Evolutionary conservation across 768 basidiomycete genomes (phyloP).

Genomic region (Russula lepida): DNA sequence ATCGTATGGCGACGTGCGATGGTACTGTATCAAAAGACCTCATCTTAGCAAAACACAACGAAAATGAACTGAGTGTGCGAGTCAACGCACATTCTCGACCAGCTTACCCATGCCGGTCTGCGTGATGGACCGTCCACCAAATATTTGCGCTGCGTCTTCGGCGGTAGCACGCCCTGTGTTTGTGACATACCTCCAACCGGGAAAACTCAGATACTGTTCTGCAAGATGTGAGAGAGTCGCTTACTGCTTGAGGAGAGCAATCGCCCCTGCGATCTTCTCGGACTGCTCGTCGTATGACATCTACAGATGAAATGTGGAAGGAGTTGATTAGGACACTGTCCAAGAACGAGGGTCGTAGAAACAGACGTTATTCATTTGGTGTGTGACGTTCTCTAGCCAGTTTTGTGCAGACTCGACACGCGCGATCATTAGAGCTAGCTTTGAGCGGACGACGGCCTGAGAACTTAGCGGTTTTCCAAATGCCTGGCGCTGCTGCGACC

Average conservation of each 20-base stretch:
- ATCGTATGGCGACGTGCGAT: conserved; percentile 77
- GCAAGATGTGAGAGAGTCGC: conserved; percentile 23
- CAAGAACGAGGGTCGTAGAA: conserved; percentile 18
- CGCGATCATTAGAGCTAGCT: conserved; percentile 85
- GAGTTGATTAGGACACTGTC: too few species aligned
- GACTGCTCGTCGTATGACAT: conserved; percentile 85
- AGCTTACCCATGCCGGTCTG: conserved; percentile 79
- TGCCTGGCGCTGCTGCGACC: conserved; percentile 81
- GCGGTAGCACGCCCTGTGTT: conserved; percentile 59
- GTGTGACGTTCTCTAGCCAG: conserved; percentile 85
- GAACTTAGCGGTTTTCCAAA: conserved; percentile 81
- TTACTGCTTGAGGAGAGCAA: conserved; percentile 83
- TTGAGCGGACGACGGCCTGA: conserved; percentile 82
- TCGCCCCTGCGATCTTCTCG: conserved; percentile 77
- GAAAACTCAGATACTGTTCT: conserved; percentile 4
- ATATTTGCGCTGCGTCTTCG: conserved; percentile 73
- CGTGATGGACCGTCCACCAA: conserved; percentile 85
- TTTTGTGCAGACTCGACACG: conserved; percentile 78
- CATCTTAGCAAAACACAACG: not conserved
- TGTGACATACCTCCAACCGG: conserved; percentile 49
- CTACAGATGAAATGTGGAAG: conserved; percentile 31
- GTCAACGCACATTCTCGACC: conserved; percentile 56
- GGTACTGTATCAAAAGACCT: conserved; percentile 41
- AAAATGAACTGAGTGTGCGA: not conserved
- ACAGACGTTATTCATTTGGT: conserved; percentile 93